Evolutionary conservation across 2,329 filamentous ascomycete species (phyloP).

Genomic region (Gaeumannomyces tritici): DNA sequence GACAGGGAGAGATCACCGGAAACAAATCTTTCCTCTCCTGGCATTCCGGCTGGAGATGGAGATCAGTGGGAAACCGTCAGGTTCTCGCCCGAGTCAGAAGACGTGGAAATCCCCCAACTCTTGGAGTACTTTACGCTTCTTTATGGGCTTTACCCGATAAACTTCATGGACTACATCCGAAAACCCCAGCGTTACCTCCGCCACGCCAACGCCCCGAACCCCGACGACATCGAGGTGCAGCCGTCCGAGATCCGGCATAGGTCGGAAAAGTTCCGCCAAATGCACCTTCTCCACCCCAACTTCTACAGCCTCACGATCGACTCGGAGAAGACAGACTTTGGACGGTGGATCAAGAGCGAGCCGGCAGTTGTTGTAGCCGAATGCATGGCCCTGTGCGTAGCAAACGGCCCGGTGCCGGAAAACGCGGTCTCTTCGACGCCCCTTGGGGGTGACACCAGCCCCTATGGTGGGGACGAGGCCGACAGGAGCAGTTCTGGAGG

Average conservation of each 20-base stretch:
- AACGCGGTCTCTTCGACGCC: not conserved
- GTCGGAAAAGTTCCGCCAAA: slow-evolving; percentile 64
- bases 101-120: slow-evolving; percentile 55
- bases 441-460: slow-evolving; percentile 1
- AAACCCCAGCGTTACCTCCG: slow-evolving; percentile 73
- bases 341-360: slow-evolving; percentile 71
- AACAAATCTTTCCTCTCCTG: slow-evolving; percentile 29
- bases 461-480: slow-evolving; percentile 2
- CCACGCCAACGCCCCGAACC: slow-evolving; percentile 58
- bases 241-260: slow-evolving; percentile 67
- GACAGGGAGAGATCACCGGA: slow-evolving; percentile 41
- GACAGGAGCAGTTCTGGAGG: not conserved
- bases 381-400: slow-evolving; percentile 59
- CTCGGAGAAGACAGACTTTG: slow-evolving; percentile 66
- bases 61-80: slow-evolving; percentile 55
- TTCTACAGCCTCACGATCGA: slow-evolving; percentile 74
- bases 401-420: slow-evolving; percentile 2
- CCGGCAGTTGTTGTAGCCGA: slow-evolving; percentile 71
- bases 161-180: slow-evolving; percentile 78
- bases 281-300: slow-evolving; percentile 72
- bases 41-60: slow-evolving; percentile 18
- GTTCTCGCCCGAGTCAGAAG: slow-evolving; percentile 53
- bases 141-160: slow-evolving; percentile 75
- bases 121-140: slow-evolving; percentile 71
- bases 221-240: slow-evolving; percentile 69